A percentile compares a stretch with the other conserved stretches of the same genome.
Conservation (phyloP, 23 red algal species). For the Agarophyton chilense region DNA sequence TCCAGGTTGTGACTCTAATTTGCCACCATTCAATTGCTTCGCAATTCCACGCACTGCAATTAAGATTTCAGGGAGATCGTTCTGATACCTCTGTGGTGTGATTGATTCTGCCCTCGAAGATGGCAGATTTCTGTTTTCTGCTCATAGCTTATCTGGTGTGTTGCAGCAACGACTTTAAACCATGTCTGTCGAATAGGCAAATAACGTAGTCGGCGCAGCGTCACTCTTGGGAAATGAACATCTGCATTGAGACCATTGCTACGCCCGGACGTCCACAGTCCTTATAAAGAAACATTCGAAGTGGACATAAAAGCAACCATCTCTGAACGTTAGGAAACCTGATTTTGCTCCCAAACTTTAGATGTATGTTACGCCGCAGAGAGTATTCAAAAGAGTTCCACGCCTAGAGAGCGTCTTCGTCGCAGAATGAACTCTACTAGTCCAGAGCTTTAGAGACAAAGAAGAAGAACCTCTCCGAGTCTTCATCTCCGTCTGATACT, state of each 20-base stretch:
- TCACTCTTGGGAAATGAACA: neutral
- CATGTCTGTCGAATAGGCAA: neutral
- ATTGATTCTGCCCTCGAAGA: neutral
- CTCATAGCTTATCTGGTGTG: neutral
- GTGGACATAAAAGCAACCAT: neutral
- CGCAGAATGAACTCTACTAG: too few species aligned
- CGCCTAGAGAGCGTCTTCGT: too few species aligned
- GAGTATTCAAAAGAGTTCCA: too few species aligned
- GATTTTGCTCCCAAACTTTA: too few species aligned
- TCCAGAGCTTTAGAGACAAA: neutral
- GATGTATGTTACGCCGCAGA: too few species aligned
- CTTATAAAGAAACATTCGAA: neutral
- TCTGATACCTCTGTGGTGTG: neutral
- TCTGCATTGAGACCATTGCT: neutral
- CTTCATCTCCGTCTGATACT: neutral
- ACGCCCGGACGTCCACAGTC: neutral
- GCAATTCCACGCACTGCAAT: constrained; percentile 42
- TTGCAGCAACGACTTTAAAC: neutral
- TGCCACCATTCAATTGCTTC: constrained; percentile 68
- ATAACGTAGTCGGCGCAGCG: neutral
- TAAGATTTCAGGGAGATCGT: constrained; percentile 46
- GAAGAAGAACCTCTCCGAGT: neutral
- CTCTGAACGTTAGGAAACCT: too few species aligned
- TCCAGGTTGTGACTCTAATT: constrained; percentile 43
- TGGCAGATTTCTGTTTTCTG: neutral